A percentile compares a stretch with the other conserved stretches of the same genome.
Conservation (phyloP, 78 protist species). For the Cavenderia fasciculata region DNA sequence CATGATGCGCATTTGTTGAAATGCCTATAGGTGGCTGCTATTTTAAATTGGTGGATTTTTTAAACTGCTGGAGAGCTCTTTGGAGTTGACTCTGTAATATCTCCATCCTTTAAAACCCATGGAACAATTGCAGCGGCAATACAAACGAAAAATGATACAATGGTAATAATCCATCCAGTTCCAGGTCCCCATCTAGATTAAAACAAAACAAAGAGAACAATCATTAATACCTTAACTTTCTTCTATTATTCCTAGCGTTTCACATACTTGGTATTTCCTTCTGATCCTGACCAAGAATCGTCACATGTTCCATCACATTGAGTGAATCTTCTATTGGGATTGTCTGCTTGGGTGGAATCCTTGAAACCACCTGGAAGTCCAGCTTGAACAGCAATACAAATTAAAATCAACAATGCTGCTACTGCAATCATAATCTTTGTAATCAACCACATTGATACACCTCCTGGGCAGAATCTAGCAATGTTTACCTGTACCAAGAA, state of each 20-base stretch:
- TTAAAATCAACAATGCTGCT: neutral
- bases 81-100: no score
- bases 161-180: constrained; percentile 8
- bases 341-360: neutral
- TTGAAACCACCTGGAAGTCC: neutral
- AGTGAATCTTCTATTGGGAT: neutral
- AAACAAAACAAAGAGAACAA: neutral
- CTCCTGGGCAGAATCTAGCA: neutral
- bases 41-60: no score
- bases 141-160: neutral
- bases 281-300: neutral
- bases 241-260: neutral
- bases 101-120: neutral
- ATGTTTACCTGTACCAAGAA: neutral
- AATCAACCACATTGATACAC: neutral
- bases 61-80: no score
- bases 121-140: neutral
- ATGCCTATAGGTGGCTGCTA: no score
- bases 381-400: neutral
- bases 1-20: no score
- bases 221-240: neutral
- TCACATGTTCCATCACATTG: neutral
- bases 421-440: neutral
- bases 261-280: neutral
- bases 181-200: neutral